Percentiles rank a stretch among this genome's conserved stretches.
These are phyloP conservation scores for Rhodomyrtus psidioides DNA, from an alignment of 441 rosid species.

Conservation along the genomic window DNA sequence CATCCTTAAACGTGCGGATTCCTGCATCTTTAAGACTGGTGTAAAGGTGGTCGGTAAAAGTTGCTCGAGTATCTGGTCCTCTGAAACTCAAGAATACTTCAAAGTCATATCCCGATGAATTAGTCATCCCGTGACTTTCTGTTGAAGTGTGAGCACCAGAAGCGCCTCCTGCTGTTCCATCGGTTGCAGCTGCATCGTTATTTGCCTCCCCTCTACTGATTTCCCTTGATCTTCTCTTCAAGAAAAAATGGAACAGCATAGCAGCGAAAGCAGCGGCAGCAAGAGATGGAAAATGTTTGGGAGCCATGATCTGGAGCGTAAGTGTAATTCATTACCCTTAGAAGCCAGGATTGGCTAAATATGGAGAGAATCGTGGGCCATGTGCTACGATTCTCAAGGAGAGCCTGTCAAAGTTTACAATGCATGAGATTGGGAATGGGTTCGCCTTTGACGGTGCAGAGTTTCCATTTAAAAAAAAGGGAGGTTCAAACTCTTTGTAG, in stretches of 20 bases:
- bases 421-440: too few species aligned
- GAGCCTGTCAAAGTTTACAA: too few species aligned
- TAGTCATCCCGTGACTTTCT: rapidly evolving
- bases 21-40: rapidly evolving
- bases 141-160: background rate
- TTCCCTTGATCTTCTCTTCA: background rate
- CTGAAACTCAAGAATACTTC: background rate
- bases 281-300: too few species aligned
- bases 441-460: too few species aligned
- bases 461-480: too few species aligned
- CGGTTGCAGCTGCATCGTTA: too few species aligned
- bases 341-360: background rate
- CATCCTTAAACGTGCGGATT: rapidly evolving
- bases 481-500: too few species aligned
- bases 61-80: background rate
- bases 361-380: too few species aligned
- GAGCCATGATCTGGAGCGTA: too few species aligned
- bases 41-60: rapidly evolving
- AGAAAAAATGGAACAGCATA: background rate
- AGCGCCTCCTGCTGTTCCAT: background rate
- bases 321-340: rapidly evolving
- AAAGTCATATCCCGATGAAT: background rate
- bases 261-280: background rate
- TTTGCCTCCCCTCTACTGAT: too few species aligned
- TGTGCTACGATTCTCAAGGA: too few species aligned